A percentile compares a stretch with the other conserved stretches of the same genome.
These are phyloP conservation scores for Cytospora piceicola DNA, from an alignment of 2,329 filamentous ascomycete species.

Conservation along the genomic window DNA sequence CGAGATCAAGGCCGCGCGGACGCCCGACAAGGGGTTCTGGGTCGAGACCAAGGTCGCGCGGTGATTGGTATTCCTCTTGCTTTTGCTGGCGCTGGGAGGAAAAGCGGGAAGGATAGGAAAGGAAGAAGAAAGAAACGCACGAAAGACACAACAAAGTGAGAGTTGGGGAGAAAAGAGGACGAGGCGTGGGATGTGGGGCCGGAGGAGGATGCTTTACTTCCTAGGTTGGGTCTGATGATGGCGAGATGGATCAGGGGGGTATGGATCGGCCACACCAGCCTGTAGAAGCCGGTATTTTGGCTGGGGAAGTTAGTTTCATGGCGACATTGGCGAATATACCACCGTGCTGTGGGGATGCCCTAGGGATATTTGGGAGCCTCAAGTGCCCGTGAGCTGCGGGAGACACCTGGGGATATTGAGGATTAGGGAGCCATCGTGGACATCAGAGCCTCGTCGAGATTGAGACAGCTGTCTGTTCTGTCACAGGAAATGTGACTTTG, in stretches of 20 bases:
- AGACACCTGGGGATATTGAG: not conserved
- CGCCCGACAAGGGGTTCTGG: constrained; percentile 80
- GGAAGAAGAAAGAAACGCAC: no score
- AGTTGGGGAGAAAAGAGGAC: no score
- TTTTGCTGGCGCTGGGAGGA: constrained; percentile 29
- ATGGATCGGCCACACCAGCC: not conserved
- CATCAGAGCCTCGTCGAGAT: not conserved
- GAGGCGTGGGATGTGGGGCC: no score
- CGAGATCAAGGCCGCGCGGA: constrained; percentile 72
- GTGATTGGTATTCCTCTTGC: constrained; percentile 38
- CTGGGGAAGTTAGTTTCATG: no score
- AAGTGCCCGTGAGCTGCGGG: not conserved
- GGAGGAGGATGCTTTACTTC: no score
- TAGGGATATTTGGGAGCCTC: not conserved
- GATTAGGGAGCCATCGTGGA: not conserved
- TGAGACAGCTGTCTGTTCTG: not conserved
- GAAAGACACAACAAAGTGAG: no score
- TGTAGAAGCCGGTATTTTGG: not conserved
- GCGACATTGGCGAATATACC: not conserved
- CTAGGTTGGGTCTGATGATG: no score
- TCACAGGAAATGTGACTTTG: not conserved
- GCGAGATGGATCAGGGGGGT: no score
- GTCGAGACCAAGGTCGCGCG: constrained; percentile 62
- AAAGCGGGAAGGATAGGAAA: constrained; percentile 19
- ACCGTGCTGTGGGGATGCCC: not conserved